Evolutionary conservation across 75 land plant genomes (phyloP).

Genomic region (Adiantum capillusveneris): DNA sequence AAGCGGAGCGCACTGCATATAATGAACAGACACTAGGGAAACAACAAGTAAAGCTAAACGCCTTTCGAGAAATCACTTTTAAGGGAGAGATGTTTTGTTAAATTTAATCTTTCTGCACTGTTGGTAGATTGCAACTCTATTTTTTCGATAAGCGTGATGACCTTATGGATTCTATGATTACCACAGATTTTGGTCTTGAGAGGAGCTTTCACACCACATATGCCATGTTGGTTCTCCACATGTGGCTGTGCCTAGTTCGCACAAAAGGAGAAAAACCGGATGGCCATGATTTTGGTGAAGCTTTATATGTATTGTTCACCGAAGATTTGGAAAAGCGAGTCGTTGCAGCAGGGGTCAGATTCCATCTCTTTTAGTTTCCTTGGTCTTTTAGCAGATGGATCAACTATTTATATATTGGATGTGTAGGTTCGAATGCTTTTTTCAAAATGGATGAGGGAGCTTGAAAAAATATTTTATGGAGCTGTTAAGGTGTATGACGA

Average conservation of each 20-base stretch:
- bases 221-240: conserved; percentile 79
- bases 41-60: too few species aligned
- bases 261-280: conserved; percentile 84
- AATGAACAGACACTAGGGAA: too few species aligned
- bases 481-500: conserved; percentile 81
- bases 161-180: background rate
- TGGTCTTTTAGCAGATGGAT: background rate
- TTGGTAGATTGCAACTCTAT: too few species aligned
- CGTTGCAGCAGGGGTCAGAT: conserved; percentile 81
- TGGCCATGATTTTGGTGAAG: conserved; percentile 86
- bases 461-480: conserved; percentile 97
- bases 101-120: too few species aligned
- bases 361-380: background rate
- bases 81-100: too few species aligned
- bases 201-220: conserved; percentile 84
- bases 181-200: conserved; percentile 83
- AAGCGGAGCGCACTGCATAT: too few species aligned
- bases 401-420: background rate
- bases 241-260: conserved; percentile 85
- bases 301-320: conserved; percentile 84
- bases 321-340: conserved; percentile 91
- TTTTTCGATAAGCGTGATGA: too few species aligned
- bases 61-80: too few species aligned
- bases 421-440: conserved; percentile 79
- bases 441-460: conserved; percentile 92